Evolutionary conservation across 1,139 yeast genomes (phyloP), one percentile per base, ranked within the genome.

Genomic region (Hansenula lynferdii): DNA sequence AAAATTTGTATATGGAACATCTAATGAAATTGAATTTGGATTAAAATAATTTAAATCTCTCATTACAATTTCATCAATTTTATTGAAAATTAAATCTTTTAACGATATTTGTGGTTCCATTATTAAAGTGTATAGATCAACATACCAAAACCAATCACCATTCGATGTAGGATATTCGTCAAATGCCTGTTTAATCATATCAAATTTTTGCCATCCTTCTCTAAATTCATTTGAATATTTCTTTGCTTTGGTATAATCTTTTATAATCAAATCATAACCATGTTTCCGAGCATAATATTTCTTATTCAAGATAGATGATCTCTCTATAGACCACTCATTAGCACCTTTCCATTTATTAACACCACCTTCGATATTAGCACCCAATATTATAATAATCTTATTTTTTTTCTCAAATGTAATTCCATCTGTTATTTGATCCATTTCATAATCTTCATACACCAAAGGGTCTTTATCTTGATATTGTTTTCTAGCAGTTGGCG

Each of bases 121-220:
- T 30, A 62, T 57, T 32, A 61, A 39, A 1, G 66, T 54, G 38
- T 60, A 56, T 32, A 62, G 41, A 40, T 62, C 67, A 31, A 62
- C 36, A 41, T 62, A 62, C 65, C 65, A 62, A 40, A 57, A 58
- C 67, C 66, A 61, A 43, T 60, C 62, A 19, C 62, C 65, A n/a
- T 46, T 16, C 10, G 5, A n/a, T n/a, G n/a, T 12, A 3, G 28
- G 32, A 24, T 42, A 48, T 36, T 59, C 56, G 33, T 54, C 56
- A 57, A 62, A 56, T 2, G 57, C 55, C 17, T 48, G 55, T 28
- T 58, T 50, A 20, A 62, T 42, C 23, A 55, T 42, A 40, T 62
- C 67, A 30, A 61, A 55, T 40, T 61, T 62, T 42, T 60, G 65
- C 67, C 67, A 62, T 3, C 65, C 65, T 49, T 61, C 65, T 40